These are phyloP conservation scores for Lactifluus piperatus DNA, from an alignment of 768 basidiomycete species.

Conservation along the genomic window DNA sequence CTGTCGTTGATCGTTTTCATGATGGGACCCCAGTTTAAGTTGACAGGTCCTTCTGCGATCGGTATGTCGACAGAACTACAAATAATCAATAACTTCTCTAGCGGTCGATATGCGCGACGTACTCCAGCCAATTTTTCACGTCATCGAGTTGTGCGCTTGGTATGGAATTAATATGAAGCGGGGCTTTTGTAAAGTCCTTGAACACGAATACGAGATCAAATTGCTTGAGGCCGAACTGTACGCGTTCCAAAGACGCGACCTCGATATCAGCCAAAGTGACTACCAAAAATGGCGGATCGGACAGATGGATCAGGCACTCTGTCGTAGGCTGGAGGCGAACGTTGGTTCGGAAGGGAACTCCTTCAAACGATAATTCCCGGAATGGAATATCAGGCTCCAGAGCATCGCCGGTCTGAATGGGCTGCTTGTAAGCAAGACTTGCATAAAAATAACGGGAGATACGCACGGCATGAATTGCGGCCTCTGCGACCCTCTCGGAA, in stretches of 20 bases:
- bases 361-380: conserved; percentile 93
- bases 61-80: conserved; percentile 92
- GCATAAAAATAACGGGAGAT: background rate
- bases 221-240: conserved; percentile 92
- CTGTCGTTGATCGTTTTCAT: conserved; percentile 99
- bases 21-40: conserved; percentile 95
- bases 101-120: conserved; percentile 28
- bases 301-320: conserved; percentile 91
- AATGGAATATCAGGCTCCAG: conserved; percentile 95
- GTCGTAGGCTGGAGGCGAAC: conserved; percentile 94
- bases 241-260: conserved; percentile 92
- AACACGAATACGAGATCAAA: conserved; percentile 97
- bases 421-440: conserved; percentile 3
- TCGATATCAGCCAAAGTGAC: conserved; percentile 93
- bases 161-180: conserved; percentile 95
- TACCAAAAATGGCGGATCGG: conserved; percentile 93
- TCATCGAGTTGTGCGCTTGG: conserved; percentile 86
- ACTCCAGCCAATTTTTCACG: conserved; percentile 99
- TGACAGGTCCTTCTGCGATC: conserved; percentile 91
- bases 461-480: conserved; percentile 65
- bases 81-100: background rate
- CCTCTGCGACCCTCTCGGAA: conserved; percentile 86
- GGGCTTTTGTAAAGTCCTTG: conserved; percentile 88
- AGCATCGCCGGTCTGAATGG: conserved; percentile 61
- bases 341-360: conserved; percentile 93